Conservation (phyloP, 169 alveolate species). For the Amoebophrya sp. region DNA sequence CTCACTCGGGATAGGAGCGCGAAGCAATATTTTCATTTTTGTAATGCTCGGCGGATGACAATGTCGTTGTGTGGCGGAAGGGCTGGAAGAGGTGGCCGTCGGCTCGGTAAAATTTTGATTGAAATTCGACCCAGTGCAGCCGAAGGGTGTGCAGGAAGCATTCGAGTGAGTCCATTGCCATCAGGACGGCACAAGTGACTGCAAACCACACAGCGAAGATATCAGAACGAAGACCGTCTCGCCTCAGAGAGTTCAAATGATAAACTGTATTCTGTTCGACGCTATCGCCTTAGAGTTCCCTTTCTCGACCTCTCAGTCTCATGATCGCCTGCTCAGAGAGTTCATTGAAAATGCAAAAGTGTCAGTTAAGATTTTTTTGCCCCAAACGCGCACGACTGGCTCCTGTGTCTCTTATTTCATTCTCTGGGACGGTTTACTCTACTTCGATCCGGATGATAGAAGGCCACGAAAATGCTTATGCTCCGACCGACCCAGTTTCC, state of each 20-base stretch:
- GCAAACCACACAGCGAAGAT: conserved; percentile 63
- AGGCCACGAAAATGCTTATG: not conserved
- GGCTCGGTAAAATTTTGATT: conserved; percentile 87
- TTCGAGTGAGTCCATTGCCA: conserved; percentile 97
- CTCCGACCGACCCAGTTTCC: not conserved
- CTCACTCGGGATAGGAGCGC: not conserved
- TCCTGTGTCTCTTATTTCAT: not conserved
- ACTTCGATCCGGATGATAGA: not conserved
- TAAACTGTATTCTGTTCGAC: not conserved
- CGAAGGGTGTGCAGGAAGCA: conserved; percentile 98
- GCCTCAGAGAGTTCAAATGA: not conserved
- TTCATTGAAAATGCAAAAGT: not conserved
- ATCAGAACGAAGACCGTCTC: not conserved
- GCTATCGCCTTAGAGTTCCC: not conserved
- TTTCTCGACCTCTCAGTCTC: not conserved
- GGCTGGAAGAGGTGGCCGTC: conserved; percentile 80
- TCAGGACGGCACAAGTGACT: conserved; percentile 89
- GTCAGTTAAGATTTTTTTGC: not conserved
- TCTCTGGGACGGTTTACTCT: not conserved
- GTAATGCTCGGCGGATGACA: not conserved
- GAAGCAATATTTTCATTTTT: not conserved
- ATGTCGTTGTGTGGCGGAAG: conserved; percentile 44
- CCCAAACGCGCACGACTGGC: not conserved
- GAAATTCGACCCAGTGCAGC: conserved; percentile 99
- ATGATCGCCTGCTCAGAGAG: not conserved